These are phyloP conservation scores for Amanita brunnescens DNA, from an alignment of 768 basidiomycete genomes.

Conservation along the genomic window DNA sequence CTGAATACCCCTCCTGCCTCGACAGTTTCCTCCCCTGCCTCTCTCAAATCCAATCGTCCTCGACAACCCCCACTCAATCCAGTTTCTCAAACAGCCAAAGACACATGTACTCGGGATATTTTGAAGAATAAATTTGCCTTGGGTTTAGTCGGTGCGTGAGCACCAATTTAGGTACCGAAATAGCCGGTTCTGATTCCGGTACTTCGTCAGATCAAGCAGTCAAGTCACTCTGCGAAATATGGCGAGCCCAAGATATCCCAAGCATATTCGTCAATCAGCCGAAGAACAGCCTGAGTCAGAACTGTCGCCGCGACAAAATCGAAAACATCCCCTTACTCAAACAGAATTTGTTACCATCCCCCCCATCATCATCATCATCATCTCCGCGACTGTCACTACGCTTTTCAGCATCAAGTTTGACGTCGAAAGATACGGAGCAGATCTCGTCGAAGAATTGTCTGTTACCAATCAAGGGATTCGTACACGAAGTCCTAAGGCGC, in stretches of 20 bases:
- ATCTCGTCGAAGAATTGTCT: slow-evolving; percentile 17
- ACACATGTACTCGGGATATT: slow-evolving; percentile 23
- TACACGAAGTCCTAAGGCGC: slow-evolving; percentile 82
- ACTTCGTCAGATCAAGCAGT: slow-evolving; percentile 63
- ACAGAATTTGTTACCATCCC: slow-evolving; percentile 30
- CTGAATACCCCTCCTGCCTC: slow-evolving; percentile 53
- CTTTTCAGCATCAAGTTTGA: slow-evolving; percentile 3
- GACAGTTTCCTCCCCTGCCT: slow-evolving; percentile 38
- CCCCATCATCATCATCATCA: slow-evolving; percentile 28
- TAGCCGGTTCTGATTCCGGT: background rate
- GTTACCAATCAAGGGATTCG: slow-evolving; percentile 65
- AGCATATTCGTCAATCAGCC: slow-evolving; percentile 31
- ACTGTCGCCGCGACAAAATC: slow-evolving; percentile 6
- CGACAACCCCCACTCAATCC: slow-evolving; percentile 22
- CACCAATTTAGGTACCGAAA: background rate
- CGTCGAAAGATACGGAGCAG: slow-evolving; percentile 6
- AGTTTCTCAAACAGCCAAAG: slow-evolving; percentile 24
- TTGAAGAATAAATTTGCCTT: slow-evolving; percentile 60
- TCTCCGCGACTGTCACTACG: slow-evolving; percentile 11
- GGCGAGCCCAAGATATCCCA: slow-evolving; percentile 73
- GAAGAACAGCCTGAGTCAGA: slow-evolving; percentile 20
- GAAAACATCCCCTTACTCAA: slow-evolving; percentile 10
- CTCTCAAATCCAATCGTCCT: slow-evolving; percentile 17
- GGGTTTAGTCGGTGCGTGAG: slow-evolving; percentile 59
- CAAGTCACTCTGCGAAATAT: slow-evolving; percentile 69